Conservation (phyloP, 169 alveolate species). For the Eimeria sp. region DNA sequence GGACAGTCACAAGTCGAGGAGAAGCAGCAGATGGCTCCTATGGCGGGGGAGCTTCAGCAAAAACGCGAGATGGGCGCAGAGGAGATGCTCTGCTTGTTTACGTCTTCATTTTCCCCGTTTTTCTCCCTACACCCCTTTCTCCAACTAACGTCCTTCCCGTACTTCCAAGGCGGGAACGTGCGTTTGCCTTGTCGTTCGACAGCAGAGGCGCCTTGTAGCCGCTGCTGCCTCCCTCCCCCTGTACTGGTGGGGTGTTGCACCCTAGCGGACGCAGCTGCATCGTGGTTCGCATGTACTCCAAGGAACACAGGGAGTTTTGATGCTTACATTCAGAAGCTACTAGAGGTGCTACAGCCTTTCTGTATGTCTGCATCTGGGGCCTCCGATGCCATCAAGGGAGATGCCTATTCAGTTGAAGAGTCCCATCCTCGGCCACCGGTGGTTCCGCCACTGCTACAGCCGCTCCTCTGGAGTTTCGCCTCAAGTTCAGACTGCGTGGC, state of each 20-base stretch:
- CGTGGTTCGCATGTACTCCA: constrained; percentile 38
- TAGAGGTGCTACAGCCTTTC: constrained; percentile 32
- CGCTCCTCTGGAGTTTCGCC: neutral
- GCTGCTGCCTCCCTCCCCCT: constrained; percentile 56
- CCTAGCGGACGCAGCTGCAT: constrained; percentile 64
- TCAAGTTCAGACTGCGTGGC: neutral
- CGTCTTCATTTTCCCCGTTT: constrained; percentile 22
- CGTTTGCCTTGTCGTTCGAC: constrained; percentile 9
- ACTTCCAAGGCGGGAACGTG: constrained; percentile 4
- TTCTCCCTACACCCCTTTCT: constrained; percentile 40
- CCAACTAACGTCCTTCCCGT: constrained; percentile 33
- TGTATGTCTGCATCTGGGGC: constrained; percentile 16
- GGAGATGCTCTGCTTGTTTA: constrained; percentile 27
- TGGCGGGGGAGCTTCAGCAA: neutral
- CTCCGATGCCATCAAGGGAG: neutral
- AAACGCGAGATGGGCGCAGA: neutral
- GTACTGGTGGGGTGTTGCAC: constrained; percentile 25
- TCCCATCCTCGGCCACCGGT: neutral
- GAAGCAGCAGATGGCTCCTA: constrained; percentile 10
- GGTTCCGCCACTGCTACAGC: constrained; percentile 51
- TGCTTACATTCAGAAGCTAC: constrained; percentile 28
- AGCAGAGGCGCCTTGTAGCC: constrained; percentile 31
- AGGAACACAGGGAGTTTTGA: constrained; percentile 40
- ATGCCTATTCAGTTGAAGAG: neutral
- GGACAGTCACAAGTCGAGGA: neutral